Evolutionary conservation across 306 rosid genomes (phyloP).

Genomic region (Alnus glutinosa): DNA sequence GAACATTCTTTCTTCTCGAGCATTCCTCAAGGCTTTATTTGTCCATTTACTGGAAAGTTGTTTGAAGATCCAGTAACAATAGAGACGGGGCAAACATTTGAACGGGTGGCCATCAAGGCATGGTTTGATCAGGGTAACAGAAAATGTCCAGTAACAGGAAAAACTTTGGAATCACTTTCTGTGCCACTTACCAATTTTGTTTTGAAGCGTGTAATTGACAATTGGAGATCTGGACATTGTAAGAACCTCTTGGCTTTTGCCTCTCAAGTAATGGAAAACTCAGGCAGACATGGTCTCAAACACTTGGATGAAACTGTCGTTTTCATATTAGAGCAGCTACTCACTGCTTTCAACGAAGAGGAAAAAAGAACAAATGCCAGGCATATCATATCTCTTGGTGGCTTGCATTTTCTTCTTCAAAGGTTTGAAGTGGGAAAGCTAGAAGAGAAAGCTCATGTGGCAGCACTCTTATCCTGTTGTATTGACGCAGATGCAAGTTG

Average conservation of each 20-base stretch:
- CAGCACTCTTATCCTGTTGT: conserved; percentile 45
- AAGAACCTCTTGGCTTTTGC: conserved; percentile 46
- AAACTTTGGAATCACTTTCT: conserved; percentile 42
- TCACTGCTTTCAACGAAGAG: conserved; percentile 46
- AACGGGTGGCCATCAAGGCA: conserved; percentile 57
- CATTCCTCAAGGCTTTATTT: conserved; percentile 65
- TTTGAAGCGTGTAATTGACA: conserved; percentile 62
- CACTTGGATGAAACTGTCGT: conserved; percentile 39
- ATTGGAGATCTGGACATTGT: conserved; percentile 66
- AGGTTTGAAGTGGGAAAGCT: conserved; percentile 55
- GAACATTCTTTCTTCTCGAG: conserved; percentile 47
- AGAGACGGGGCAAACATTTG: conserved; percentile 84
- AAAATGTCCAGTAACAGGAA: conserved; percentile 79
- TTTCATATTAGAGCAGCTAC: conserved; percentile 51
- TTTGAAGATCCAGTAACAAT: conserved; percentile 84
- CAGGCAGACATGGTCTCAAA: conserved; percentile 29
- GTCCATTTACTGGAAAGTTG: conserved; percentile 65
- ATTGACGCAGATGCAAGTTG: conserved; percentile 55
- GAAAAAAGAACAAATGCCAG: conserved; percentile 54
- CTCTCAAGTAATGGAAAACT: conserved; percentile 39
- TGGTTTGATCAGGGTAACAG: conserved; percentile 79
- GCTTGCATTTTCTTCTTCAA: conserved; percentile 54
- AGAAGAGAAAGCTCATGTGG: conserved; percentile 55
- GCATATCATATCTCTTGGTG: conserved; percentile 52
- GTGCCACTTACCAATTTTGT: conserved; percentile 67